Base-by-base conservation (phyloP, 164 flowering plant species). In the Aristolochia contorta region DNA sequence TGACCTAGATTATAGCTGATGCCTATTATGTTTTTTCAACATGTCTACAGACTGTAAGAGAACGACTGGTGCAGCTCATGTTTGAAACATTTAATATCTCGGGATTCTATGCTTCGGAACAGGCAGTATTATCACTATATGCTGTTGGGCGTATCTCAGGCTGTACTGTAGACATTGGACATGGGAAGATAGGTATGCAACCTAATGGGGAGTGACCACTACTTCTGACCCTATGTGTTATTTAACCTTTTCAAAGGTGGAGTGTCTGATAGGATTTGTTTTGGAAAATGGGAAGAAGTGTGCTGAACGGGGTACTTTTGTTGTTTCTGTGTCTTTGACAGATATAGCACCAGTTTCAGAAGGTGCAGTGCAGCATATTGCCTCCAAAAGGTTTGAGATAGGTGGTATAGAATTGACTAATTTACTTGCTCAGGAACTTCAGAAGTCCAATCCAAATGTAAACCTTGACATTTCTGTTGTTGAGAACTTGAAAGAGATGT, bases 281-380 rank as follows among this genome's bases (percentile, higher is more conserved):
- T 37, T 7, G 43, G 43, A 37, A 10, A 37, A 37, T 37, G 43
- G 43, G 12, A 37, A 37, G 43, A 37, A 37, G 43, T 37, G 43
- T 37, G 12, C 43, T 37, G 7, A 37, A 10, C 43, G 12, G 43
- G 9, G 9, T 37, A 6, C 43, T 37, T 32, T 32, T 7, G 3
- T 32, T 37, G 43, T 37, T 37, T 37, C 9, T 37, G 43, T 37
- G 0, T 22, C 56, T 13, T 53, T 63, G 62, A 64, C 84, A 94
- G 99, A 94, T 86, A 89, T 94, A 75, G 99, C 99, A 51, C 92
- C 99, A 57, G 97, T 94, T 19, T 83, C 78, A 75, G 99, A 94
- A 87, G 99, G 99, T 67, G 99, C 99, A 43, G 99, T 94, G 80
- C 97, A 94, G 71, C 96, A 94, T 72, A 91, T 94, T 79, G 97